A percentile compares a stretch with the other conserved stretches of the same genome.
Evolutionary conservation across 78 protist species (phyloP).

Genomic region (Planoprotostelium fungivorum): DNA sequence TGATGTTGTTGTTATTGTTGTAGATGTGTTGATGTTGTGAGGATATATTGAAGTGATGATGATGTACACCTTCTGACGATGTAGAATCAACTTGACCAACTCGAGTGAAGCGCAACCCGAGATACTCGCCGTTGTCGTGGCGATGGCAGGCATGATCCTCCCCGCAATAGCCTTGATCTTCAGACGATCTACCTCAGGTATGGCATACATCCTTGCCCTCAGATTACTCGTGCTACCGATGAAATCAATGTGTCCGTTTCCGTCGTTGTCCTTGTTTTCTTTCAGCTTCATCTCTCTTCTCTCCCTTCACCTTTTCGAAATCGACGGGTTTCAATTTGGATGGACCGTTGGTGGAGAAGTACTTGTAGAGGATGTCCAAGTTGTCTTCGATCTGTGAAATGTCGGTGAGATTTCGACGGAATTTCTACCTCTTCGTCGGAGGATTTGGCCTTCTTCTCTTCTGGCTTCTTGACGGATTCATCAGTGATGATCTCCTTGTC

Average conservation of each 20-base stretch:
- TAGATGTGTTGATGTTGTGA: neutral
- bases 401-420: neutral
- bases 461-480: neutral
- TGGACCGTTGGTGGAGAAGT: neutral
- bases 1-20: too few relatives aligned
- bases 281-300: neutral
- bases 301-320: neutral
- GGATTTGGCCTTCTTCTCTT: neutral
- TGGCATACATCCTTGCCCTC: conserved; percentile 90
- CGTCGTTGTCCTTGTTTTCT: conserved; percentile 84
- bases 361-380: neutral
- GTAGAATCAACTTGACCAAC: conserved; percentile 67
- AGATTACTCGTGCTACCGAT: conserved; percentile 87
- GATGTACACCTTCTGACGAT: neutral
- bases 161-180: conserved; percentile 90
- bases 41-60: too few relatives aligned
- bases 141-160: conserved; percentile 99
- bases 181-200: conserved; percentile 70
- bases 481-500: neutral
- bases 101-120: conserved; percentile 93
- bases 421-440: neutral
- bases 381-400: conserved; percentile 8
- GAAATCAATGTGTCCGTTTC: conserved; percentile 93
- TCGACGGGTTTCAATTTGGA: conserved; percentile 6
- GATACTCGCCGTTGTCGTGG: conserved; percentile 98